Base-by-base conservation (phyloP, 2,329 filamentous ascomycete genomes). In the Elsinoe batatas region DNA sequence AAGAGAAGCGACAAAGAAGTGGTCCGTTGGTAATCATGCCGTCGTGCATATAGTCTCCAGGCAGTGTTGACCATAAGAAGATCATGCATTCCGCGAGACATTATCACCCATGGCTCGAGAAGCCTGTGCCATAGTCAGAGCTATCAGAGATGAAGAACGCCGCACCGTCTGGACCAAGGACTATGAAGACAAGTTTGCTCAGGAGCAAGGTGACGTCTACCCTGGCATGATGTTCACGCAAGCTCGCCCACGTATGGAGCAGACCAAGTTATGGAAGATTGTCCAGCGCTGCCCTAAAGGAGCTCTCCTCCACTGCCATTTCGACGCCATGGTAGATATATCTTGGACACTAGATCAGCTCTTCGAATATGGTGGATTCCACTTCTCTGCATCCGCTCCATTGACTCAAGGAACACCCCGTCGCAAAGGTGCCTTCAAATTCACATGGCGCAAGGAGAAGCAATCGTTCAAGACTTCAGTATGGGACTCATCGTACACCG, bases 211-310 rank as follows among this genome's bases (percentile, higher is more conserved):
- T 58, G 81, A 82, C 61, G 74, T 91, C 51, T 88, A 87, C 66
- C 89, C 89, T 0, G 91, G 91, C 10, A 95, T 95, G 85, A 93
- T 95, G 87, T 96, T 95, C 71, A 84, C 81, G 35, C 77, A 91
- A 35, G 89, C 89, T 62, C 91, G 90, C 69, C 80, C 83, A n/a
- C 81, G 82, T 36, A 94, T 95, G 82, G 88, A 95, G 70, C 77
- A 77, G 62, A 95, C 88, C 12, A 83, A 83, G 65, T 76, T 96
- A 20, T 97, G 89, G 89, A 79, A 82, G 61, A 93, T 96, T 63
- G 79, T 95, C 13, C 80, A 84, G 58, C 79, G 76, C 60, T 89
- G 97, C 87, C 91, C 91, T 26, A 97, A 97, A 69, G 93, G 91
- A 11, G 79, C 84, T 7, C 75, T 95, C 30, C 72, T 95, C 58